phyloP scores from a whole-genome alignment of 495 filamentous ascomycete genomes.

The Eremomyces bilateralis region DNA sequence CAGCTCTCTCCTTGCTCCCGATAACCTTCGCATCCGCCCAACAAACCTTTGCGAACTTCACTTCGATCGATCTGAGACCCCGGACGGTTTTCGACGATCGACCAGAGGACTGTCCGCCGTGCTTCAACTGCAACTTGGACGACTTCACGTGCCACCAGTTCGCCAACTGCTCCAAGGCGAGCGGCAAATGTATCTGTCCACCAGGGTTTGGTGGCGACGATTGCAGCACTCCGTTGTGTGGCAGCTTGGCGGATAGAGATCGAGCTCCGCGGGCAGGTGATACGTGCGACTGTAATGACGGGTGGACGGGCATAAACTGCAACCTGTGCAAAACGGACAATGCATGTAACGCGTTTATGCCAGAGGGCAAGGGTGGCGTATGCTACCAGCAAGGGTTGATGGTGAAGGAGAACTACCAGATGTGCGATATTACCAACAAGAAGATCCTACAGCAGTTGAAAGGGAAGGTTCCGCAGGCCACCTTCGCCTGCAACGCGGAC shows the following conservation, averaged over 20 bases:
- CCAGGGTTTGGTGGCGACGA: constrained; percentile 84
- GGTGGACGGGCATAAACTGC: constrained; percentile 97
- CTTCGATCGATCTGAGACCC: too few relatives aligned
- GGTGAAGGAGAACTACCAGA: constrained; percentile 86
- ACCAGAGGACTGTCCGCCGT: constrained; percentile 37
- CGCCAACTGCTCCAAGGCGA: constrained; percentile 61
- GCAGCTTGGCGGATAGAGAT: constrained; percentile 57
- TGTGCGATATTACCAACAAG: constrained; percentile 89
- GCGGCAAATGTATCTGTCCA: constrained; percentile 79
- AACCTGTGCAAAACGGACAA: constrained; percentile 75
- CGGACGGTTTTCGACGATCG: constrained; percentile 28
- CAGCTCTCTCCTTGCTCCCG: too few relatives aligned
- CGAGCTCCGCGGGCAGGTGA: constrained; percentile 44
- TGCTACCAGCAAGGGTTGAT: constrained; percentile 83
- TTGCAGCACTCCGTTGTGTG: constrained; percentile 72
- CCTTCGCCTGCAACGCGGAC: constrained; percentile 70
- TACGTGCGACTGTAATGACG: constrained; percentile 70
- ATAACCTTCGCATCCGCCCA: too few relatives aligned
- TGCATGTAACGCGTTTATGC: constrained; percentile 72
- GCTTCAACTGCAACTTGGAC: constrained; percentile 95
- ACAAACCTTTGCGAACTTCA: too few relatives aligned
- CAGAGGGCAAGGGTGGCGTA: constrained; percentile 50
- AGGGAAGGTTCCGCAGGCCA: constrained; percentile 69
- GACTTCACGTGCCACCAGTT: constrained; percentile 80
- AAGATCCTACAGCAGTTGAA: constrained; percentile 79